phyloP scores from a whole-genome alignment of 1,284 basidiomycete genomes.

The Rhizoctonia solani region DNA sequence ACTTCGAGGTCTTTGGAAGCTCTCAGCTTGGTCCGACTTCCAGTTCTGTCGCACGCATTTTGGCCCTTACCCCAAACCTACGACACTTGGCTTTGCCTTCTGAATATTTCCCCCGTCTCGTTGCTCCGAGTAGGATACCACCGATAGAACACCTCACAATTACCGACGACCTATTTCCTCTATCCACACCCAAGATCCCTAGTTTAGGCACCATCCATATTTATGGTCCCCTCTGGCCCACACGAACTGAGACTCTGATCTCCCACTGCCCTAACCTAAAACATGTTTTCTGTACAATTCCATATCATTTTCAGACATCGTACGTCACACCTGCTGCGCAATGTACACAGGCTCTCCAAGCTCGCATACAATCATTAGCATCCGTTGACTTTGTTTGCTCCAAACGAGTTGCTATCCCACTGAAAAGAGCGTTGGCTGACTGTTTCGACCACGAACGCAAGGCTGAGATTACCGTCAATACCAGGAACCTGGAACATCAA shows the following conservation, averaged over 20 bases:
- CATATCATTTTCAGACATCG: conserved; percentile 5
- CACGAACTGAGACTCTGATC: conserved; percentile 18
- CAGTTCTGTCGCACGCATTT: conserved; percentile 2
- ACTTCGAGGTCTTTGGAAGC: not conserved
- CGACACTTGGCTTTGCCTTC: conserved; percentile 23
- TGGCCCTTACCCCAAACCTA: conserved; percentile 14
- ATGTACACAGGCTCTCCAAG: not conserved
- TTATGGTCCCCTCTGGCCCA: conserved; percentile 22
- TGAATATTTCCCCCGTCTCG: conserved; percentile 18
- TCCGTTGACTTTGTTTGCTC: conserved; percentile 20
- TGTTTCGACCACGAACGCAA: not conserved
- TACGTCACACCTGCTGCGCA: conserved; percentile 16
- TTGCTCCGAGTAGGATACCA: not conserved
- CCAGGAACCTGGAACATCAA: not conserved
- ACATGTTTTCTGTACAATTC: conserved; percentile 17
- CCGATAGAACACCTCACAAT: conserved; percentile 12
- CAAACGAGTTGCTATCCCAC: conserved; percentile 2
- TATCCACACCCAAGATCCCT: conserved; percentile 9
- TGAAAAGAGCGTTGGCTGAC: not conserved
- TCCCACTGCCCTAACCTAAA: conserved; percentile 13
- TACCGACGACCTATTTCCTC: conserved; percentile 13
- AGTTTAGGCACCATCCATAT: conserved; percentile 10
- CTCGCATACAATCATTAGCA: not conserved
- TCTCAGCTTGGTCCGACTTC: conserved; percentile 6
- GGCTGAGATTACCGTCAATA: not conserved